Evolutionary conservation across 2,329 filamentous ascomycete species (phyloP), one percentile per base, ranked within the genome.

Genomic region (Domatiomyces catenatus): DNA sequence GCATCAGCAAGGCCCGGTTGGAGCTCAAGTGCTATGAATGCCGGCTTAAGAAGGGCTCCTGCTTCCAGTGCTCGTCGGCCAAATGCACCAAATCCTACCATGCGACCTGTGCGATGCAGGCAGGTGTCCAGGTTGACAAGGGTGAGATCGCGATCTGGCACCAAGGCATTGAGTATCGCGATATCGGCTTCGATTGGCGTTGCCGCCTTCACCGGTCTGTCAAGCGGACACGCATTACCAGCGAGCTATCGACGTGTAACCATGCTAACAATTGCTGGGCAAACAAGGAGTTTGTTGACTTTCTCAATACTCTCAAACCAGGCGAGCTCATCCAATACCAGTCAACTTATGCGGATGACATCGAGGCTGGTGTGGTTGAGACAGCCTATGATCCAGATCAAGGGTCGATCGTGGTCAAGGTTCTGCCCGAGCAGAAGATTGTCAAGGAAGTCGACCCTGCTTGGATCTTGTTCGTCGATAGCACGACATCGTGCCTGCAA

Each of bases 21-120:
- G 88, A 93, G 22, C 80, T 96, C 58, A 94, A 94, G 67, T 98
- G 92, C 66, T 80, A 94, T 54, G 94, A 86, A 69, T 98, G 92
- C 64, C 86, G 89, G 32, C 93, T 88, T 28, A 93, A 92, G 66
- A 85, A 84, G 51, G 92, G 92, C n/a, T 87, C 87, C 15, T 95
- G 90, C 68, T 93, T 98, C 69, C 90, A 96, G 66, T 98, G 92
- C 67, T 93, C 87, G 1, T 83, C 87, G 59, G 90, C 89, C 71
- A 96, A 94, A 65, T 98, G 92, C 61, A 84, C 86, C 3, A 76
- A 92, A 56, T 84, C 90, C 7, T 98, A 95, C 67, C 92, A 98
- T 64, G 86, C 90, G 15, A 96, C 89, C 1, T 98, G 92, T 64
- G 92, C 92, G 2, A 83, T 88, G 6, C 82, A 90, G 19, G 90